Base-by-base conservation (phyloP, 1,139 yeast species). In the Taphrina flavorubra region DNA sequence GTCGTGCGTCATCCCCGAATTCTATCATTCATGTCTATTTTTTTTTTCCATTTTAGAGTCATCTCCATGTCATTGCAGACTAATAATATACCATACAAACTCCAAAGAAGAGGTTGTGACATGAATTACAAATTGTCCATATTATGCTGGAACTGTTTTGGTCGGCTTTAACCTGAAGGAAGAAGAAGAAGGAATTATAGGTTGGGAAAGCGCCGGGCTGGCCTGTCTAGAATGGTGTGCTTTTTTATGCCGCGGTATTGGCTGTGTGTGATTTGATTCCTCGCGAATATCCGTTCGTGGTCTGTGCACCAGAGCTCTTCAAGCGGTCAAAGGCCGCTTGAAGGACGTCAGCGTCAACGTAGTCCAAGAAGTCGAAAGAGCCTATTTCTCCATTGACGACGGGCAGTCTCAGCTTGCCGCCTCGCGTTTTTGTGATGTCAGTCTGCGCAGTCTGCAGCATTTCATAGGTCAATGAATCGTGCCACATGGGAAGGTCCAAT, bases 361-460 rank as follows among this genome's bases (percentile, higher is more conserved):
- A 16, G 40, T 63, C 67, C n/a, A 63, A 44, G 61, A 63, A 63
- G 13, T 56, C 55, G 44, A 63, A 63, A 13, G 51, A 57, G n/a
- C 67, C 67, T 20, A 65, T 65, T 34, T 49, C 58, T 7, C 58
- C 51, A 49, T 44, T 47, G 57, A 65, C 63, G 14, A 65, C 63
- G 10, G 68, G 68, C 44, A 65, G 31, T 13, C 68, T 34, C 37
- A 65, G n/a, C 44, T 58, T 57, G 42, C 68, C 68, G 18, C 68
- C 68, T 11, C 68, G 40, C 25, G 63, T 34, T 37, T 65, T 65
- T 20, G 47, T 58, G 36, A 57, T 65, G 42, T 65, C 68, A n/a
- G 47, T 31, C 13, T 57, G 68, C 10, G 68, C 63, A 31, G 36
- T 46, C 51, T 56, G 25, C 11, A 57, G 46, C 63, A 57, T 65